Evolutionary conservation across 2,329 filamentous ascomycete species (phyloP).

Genomic region (Westerdykella sp.): DNA sequence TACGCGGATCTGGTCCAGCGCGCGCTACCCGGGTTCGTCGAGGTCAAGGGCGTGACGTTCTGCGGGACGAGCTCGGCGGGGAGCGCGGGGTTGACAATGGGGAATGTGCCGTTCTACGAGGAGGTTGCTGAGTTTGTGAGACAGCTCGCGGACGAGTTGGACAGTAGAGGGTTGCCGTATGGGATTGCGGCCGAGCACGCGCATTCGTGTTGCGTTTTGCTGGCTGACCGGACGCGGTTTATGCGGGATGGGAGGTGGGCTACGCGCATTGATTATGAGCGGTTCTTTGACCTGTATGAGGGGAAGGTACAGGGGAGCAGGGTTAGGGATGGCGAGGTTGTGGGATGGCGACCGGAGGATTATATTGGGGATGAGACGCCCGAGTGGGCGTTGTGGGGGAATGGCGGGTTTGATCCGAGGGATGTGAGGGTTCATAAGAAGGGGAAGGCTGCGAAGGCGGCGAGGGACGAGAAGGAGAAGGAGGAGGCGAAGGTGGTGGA

Average conservation of each 20-base stretch:
- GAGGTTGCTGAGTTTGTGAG: slow-evolving; percentile 71
- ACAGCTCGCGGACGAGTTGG: slow-evolving; percentile 63
- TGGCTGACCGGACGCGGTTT: slow-evolving; percentile 73
- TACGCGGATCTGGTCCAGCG: slow-evolving; percentile 85
- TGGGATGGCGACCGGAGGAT: slow-evolving; percentile 78
- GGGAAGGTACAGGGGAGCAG: slow-evolving; percentile 36
- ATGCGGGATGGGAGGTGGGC: slow-evolving; percentile 74
- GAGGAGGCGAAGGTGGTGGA: slow-evolving; percentile 3
- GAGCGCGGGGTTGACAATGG: slow-evolving; percentile 86
- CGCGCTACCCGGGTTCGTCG: slow-evolving; percentile 83
- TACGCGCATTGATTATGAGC: slow-evolving; percentile 82
- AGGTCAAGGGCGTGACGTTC: slow-evolving; percentile 95
- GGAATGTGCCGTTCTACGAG: slow-evolving; percentile 93
- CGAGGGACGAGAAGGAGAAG: slow-evolving; percentile 5
- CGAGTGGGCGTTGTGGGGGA: slow-evolving; percentile 92
- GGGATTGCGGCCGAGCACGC: slow-evolving; percentile 93
- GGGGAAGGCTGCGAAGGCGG: slow-evolving; percentile 53
- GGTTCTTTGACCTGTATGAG: slow-evolving; percentile 80
- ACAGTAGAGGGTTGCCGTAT: slow-evolving; percentile 66
- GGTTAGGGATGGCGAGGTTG: slow-evolving; percentile 16
- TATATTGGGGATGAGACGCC: slow-evolving; percentile 81
- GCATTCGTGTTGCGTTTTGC: slow-evolving; percentile 85
- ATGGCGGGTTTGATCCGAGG: slow-evolving; percentile 86
- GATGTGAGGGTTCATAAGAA: slow-evolving; percentile 85
- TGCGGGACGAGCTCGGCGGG: slow-evolving; percentile 84